Conservation (phyloP, 2,329 filamentous ascomycete genomes). For the Aspergillaceae sp. region DNA sequence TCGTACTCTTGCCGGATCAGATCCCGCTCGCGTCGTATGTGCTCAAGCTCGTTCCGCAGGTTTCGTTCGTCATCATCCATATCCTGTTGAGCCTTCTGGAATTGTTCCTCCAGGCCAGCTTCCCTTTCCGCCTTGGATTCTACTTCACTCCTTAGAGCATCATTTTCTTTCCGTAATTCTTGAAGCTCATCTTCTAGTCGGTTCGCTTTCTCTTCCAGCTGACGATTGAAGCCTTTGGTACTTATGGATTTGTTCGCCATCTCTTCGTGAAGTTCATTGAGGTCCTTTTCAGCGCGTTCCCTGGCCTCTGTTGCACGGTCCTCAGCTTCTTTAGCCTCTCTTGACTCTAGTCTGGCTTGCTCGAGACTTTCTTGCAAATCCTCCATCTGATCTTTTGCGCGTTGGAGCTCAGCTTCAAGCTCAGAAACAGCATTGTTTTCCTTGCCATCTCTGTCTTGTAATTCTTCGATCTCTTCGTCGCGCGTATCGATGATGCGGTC, state of each 20-base stretch:
- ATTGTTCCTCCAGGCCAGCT: constrained; percentile 45
- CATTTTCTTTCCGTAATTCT: constrained; percentile 40
- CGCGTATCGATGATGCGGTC: constrained; percentile 63
- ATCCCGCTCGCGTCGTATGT: constrained; percentile 35
- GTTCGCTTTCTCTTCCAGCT: constrained; percentile 62
- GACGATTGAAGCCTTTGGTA: constrained; percentile 64
- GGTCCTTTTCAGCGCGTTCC: constrained; percentile 44
- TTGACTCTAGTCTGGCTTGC: constrained; percentile 26
- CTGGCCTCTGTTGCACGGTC: constrained; percentile 46
- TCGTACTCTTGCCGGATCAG: constrained; percentile 38
- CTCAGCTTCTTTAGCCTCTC: constrained; percentile 37
- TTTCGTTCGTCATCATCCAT: constrained; percentile 28
- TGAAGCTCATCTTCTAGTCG: constrained; percentile 61
- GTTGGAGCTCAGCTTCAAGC: constrained; percentile 42
- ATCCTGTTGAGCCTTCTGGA: constrained; percentile 30
- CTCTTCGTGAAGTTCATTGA: constrained; percentile 61
- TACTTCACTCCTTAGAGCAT: constrained; percentile 35
- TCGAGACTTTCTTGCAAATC: constrained; percentile 37
- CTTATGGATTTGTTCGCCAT: constrained; percentile 71
- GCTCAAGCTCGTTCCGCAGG: constrained; percentile 38
- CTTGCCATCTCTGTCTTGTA: constrained; percentile 45
- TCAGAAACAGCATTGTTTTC: constrained; percentile 37
- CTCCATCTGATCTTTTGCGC: constrained; percentile 36
- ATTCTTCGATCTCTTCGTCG: constrained; percentile 63
- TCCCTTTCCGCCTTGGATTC: constrained; percentile 36